Evolutionary conservation across 1,139 yeast genomes (phyloP), one percentile per base, ranked within the genome.

Genomic region (Candida anutae): DNA sequence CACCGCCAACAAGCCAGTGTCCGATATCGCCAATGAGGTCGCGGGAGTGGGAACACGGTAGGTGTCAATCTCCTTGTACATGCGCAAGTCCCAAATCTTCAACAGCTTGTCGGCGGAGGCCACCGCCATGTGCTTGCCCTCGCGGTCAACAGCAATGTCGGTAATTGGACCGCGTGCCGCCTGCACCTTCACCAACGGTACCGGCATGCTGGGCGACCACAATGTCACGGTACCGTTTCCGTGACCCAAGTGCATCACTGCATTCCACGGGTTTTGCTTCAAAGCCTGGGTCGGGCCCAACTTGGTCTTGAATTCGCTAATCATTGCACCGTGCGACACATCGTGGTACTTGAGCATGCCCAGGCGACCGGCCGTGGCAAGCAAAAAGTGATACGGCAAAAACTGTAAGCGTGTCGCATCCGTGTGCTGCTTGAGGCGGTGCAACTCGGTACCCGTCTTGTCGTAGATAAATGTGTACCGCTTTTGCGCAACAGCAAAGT

Each of bases 401-500:
- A 85, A 93, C 39, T 88, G 95, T 46, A 93, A 60, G 32, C 73
- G 62, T 9, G 90, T 84, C 13, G 79, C 79, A 40, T 88, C 98
- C 21, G 87, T 66, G 48, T 90, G 98, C 48, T 84, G 90, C 45
- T 82, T 83, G 54, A 93, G 63, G 46, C 94, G 74, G 55, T 93
- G 99, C 36, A 93, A 62, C 64, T 93, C 99, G 27, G 80, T 69
- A 16, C 99, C 99, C 37, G 77, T 75, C 40, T 80, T 78, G 53
- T 90, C 96, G 52, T 93, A 93, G 24, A 93, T 83, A 50, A 79
- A 93, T 1, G 94, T 83, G 53, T 90, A 84, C 53, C 87, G 88
- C 57, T 87, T 88, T 57, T 93, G 99, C 1, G 99, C 98, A 11
- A 79, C 95, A 0, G 98, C 99, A 58, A 84, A 88, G 53, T 69